phyloP scores from a whole-genome alignment of 2,329 filamentous ascomycete species.

The Cordyceps militaris region DNA sequence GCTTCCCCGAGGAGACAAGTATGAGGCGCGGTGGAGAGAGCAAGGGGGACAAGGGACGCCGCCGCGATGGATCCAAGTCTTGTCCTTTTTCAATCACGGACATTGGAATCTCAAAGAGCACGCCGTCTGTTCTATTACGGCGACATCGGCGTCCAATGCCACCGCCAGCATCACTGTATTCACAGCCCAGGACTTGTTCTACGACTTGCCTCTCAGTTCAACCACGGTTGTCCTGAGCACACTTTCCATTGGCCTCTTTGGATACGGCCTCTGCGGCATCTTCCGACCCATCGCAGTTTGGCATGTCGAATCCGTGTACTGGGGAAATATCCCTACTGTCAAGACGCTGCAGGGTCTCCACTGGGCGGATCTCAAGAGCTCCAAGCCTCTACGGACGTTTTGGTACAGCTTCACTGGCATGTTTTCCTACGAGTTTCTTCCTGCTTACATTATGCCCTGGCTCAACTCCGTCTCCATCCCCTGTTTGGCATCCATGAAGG shows the following conservation, averaged over 20 bases:
- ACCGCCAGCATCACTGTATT: constrained; percentile 35
- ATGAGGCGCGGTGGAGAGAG: constrained; percentile 40
- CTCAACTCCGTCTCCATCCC: constrained; percentile 48
- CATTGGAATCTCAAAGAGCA: constrained; percentile 51
- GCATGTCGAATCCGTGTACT: constrained; percentile 51
- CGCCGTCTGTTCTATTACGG: constrained; percentile 45
- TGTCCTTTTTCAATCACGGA: constrained; percentile 43
- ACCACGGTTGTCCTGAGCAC: constrained; percentile 41
- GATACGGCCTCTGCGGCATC: constrained; percentile 46
- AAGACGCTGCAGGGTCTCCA: constrained; percentile 49
- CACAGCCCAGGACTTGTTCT: constrained; percentile 44
- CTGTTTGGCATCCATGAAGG: constrained; percentile 45
- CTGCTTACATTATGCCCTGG: constrained; percentile 49
- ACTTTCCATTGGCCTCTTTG: constrained; percentile 49
- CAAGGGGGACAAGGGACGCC: constrained; percentile 32
- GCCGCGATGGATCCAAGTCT: constrained; percentile 33
- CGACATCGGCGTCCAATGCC: constrained; percentile 46
- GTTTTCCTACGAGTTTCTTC: constrained; percentile 45
- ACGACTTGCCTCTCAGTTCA: constrained; percentile 38
- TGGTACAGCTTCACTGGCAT: constrained; percentile 44
- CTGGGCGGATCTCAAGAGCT: constrained; percentile 43
- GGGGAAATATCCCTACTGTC: constrained; percentile 44
- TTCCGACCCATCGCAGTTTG: constrained; percentile 48
- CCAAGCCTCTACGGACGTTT: constrained; percentile 44
- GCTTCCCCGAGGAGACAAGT: constrained; percentile 45